Conservation (phyloP, 345 rosid species). For the Eucalyptus caleyi region DNA sequence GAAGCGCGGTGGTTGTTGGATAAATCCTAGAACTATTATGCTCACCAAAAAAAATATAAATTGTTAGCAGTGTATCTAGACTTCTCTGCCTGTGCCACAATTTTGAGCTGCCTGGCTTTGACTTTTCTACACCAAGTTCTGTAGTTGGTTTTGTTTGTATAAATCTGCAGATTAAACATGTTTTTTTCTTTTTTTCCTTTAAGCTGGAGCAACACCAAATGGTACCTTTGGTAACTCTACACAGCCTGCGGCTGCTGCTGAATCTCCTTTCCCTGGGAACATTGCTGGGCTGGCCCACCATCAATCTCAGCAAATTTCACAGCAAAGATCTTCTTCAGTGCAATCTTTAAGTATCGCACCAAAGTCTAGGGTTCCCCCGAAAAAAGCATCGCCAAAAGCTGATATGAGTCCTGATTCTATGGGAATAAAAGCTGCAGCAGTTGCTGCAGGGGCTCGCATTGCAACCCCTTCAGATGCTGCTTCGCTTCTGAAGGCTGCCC, state of each 20-base stretch:
- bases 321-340: not conserved
- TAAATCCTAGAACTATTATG: not conserved
- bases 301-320: slow-evolving; percentile 3
- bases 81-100: not conserved
- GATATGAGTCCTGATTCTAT: slow-evolving; percentile 28
- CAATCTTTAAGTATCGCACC: not conserved
- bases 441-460: slow-evolving; percentile 73
- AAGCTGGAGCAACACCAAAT: slow-evolving; percentile 16
- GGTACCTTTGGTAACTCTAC: slow-evolving; percentile 5
- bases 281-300: slow-evolving; percentile 17
- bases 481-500: slow-evolving; percentile 45
- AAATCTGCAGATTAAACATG: not conserved
- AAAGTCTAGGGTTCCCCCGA: slow-evolving; percentile 6
- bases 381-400: slow-evolving; percentile 20
- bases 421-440: slow-evolving; percentile 60
- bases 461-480: slow-evolving; percentile 42
- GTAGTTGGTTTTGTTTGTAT: not conserved
- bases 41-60: not conserved
- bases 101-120: not conserved
- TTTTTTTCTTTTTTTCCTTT: not conserved
- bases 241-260: slow-evolving; percentile 6
- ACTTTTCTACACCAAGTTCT: not conserved
- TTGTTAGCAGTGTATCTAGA: not conserved
- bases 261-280: slow-evolving; percentile 13
- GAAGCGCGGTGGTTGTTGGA: not conserved